These are phyloP conservation scores for Camellia granthamiana DNA, from an alignment of 148 eudicot species.

Conservation along the genomic window DNA sequence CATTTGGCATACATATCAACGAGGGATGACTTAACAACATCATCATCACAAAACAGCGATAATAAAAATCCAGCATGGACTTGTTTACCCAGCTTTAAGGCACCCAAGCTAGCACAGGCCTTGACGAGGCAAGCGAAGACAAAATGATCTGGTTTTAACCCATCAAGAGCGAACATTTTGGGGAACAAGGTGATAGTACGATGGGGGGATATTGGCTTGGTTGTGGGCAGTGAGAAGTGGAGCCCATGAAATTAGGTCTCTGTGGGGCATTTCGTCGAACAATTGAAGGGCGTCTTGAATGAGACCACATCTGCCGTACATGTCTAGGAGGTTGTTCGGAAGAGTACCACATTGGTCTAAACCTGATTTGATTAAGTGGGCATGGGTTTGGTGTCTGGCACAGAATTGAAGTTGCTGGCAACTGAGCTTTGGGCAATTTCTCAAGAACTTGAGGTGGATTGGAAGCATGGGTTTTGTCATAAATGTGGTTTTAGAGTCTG, in stretches of 20 bases:
- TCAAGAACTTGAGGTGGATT: no score
- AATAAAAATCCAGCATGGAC: slow-evolving; percentile 57
- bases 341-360: slow-evolving; percentile 35
- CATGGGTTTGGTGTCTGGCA: slow-evolving; percentile 43
- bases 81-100: slow-evolving; percentile 47
- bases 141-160: slow-evolving; percentile 35
- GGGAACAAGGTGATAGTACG: slow-evolving; percentile 39
- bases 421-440: slow-evolving; percentile 32
- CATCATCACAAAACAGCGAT: slow-evolving; percentile 48
- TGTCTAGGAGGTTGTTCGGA: slow-evolving; percentile 47
- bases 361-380: slow-evolving; percentile 57
- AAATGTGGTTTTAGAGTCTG: no score
- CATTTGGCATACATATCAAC: slow-evolving; percentile 77
- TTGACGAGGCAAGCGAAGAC: slow-evolving; percentile 52
- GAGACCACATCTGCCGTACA: slow-evolving; percentile 57
- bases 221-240: slow-evolving; percentile 62
- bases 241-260: slow-evolving; percentile 62
- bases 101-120: slow-evolving; percentile 49
- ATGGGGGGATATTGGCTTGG: slow-evolving; percentile 40
- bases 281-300: not conserved
- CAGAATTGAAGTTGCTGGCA: slow-evolving; percentile 7
- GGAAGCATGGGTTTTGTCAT: no score
- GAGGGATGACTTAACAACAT: slow-evolving; percentile 60
- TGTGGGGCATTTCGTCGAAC: no score
- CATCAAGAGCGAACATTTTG: slow-evolving; percentile 30